A percentile compares a stretch with the other conserved stretches of the same genome.
phyloP scores from a whole-genome alignment of 371 early-diverging fungal species.

The Sporodiniella umbellata region DNA sequence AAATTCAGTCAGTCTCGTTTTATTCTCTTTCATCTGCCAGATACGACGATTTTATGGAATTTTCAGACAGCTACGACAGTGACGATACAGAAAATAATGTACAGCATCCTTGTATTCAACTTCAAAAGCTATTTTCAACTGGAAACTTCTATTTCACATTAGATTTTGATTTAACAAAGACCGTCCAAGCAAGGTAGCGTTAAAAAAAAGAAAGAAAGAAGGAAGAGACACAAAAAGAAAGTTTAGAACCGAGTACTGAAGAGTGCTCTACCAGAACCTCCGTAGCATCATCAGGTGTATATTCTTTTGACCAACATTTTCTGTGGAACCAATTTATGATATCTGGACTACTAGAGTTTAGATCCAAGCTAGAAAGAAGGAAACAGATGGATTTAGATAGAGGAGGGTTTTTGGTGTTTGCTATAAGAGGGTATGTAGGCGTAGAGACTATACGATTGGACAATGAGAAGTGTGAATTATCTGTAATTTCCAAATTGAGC shows the following conservation, averaged over 20 bases:
- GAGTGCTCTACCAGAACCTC: no score
- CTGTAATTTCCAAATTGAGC: constrained; percentile 89
- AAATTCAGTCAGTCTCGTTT: constrained; percentile 59
- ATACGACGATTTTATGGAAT: constrained; percentile 50
- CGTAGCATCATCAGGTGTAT: constrained; percentile 39
- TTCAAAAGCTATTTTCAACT: constrained; percentile 64
- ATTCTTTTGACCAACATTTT: constrained; percentile 68
- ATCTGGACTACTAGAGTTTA: constrained; percentile 71
- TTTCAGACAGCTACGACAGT: constrained; percentile 29
- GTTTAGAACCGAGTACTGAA: no score
- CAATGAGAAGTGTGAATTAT: constrained; percentile 51
- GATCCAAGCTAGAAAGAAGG: constrained; percentile 61
- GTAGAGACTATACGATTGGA: constrained; percentile 40
- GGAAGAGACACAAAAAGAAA: no score
- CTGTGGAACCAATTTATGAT: constrained; percentile 90
- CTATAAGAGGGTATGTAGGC: constrained; percentile 70
- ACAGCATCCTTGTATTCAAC: constrained; percentile 60
- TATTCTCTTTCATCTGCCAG: constrained; percentile 57
- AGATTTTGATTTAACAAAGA: constrained; percentile 71
- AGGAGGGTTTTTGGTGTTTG: constrained; percentile 67
- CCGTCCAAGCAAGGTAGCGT: constrained; percentile 58
- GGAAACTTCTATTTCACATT: constrained; percentile 80
- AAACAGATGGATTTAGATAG: constrained; percentile 67
- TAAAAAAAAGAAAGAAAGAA: no score
- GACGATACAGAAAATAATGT: constrained; percentile 25